Evolutionary conservation across 768 basidiomycete genomes (phyloP).

Genomic region (Rhizopogon vinicolor): DNA sequence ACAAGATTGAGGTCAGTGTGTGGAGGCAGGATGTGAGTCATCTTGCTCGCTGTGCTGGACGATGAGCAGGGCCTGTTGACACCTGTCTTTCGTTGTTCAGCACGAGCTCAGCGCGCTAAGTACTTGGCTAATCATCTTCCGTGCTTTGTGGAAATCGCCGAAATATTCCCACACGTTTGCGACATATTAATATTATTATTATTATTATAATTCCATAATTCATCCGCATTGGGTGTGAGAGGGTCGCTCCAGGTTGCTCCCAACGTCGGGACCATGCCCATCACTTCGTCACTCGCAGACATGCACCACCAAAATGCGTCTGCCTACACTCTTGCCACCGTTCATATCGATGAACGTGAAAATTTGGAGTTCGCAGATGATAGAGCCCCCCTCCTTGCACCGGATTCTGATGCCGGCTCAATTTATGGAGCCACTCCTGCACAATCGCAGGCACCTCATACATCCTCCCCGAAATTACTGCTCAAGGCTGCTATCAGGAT

Average conservation of each 20-base stretch:
- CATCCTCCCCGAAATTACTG: conserved; percentile 54
- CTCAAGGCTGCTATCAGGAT: conserved; percentile 83
- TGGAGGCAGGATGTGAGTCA: conserved; percentile 46
- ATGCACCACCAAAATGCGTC: conserved; percentile 34
- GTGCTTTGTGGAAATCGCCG: conserved; percentile 24
- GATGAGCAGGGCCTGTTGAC: conserved; percentile 2
- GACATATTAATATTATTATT: conserved; percentile 5
- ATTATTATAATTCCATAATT: background rate
- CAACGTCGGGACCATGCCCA: conserved; percentile 2
- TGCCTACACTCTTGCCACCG: conserved; percentile 62
- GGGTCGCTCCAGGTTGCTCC: background rate
- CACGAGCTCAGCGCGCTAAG: conserved; percentile 15
- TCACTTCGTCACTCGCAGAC: conserved; percentile 6
- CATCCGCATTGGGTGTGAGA: background rate
- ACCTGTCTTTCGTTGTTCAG: conserved; percentile 11
- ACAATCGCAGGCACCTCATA: conserved; percentile 15
- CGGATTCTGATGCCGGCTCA: conserved; percentile 30
- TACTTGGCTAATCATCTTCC: conserved; percentile 6
- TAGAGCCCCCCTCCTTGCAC: conserved; percentile 39
- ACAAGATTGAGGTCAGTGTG: conserved; percentile 38
- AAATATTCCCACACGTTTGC: conserved; percentile 8
- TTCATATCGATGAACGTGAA: conserved; percentile 30
- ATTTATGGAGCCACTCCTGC: conserved; percentile 48
- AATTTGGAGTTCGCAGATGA: conserved; percentile 25
- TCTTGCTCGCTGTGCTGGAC: conserved; percentile 16